Evolutionary conservation across 805 yeast genomes (phyloP), one percentile per base, ranked within the genome.

Genomic region (Hyphopichia homilentoma): DNA sequence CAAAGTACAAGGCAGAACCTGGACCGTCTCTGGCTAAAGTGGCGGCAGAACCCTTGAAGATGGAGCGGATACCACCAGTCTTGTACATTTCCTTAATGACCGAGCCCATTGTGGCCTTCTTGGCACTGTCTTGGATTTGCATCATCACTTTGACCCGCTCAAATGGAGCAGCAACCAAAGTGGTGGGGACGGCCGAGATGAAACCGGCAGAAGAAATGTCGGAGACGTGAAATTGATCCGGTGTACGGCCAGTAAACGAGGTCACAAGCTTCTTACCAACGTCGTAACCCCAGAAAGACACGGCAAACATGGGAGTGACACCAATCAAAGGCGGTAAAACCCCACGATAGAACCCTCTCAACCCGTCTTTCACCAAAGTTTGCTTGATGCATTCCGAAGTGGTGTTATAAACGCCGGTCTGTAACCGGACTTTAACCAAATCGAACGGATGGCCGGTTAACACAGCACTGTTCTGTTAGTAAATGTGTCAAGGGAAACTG

Each of bases 241-340:
- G 54, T 12, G 58, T 47, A 19, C 65, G 59, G 5, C 70, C 70
- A 3, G 66, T 55, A 35, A 50, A 59, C 3, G 58, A 43, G 1
- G 74, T 47, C 3, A 89, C 94, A 3, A 90, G 37, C 41, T 77
- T 77, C 63, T 87, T 88, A 41, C 97, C 97, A 33, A 86, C 69
- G 52, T 88, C 97, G 59, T 93, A 90, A 52, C 97, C 97, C 97
- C 98, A 90, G 66, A 90, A 90, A 2, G 95, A 84, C 16, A 93
- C 93, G 2, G 97, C 97, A 68, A 93, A 93, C 85, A 90, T 93
- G 18, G 98, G 98, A 0, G 97, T 93, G 15, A 90, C 97, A 16
- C 98, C 98, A n/a, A 85, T 54, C 32, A 90, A 64, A 3, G 98
- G 98, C 9, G 97, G 96, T 8, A 84, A 70, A 20, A 93, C 97